phyloP scores from a whole-genome alignment of 2,329 filamentous ascomycete genomes.

The Biscogniauxia marginata region DNA sequence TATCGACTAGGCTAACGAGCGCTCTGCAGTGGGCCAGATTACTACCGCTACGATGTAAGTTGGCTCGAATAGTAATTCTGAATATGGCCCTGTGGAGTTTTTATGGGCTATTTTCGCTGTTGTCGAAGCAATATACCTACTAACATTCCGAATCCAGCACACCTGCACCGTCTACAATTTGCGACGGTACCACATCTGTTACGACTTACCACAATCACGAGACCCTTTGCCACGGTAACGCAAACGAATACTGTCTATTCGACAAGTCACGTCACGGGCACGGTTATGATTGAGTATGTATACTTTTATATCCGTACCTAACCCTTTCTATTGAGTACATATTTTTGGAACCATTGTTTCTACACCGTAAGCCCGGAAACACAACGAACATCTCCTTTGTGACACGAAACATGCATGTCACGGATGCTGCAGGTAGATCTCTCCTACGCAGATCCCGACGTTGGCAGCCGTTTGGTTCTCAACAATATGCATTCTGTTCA shows the following conservation, averaged over 20 bases:
- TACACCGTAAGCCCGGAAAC: too few relatives aligned
- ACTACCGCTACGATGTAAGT: slow-evolving; percentile 34
- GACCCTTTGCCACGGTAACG: slow-evolving; percentile 29
- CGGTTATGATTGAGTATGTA: slow-evolving; percentile 38
- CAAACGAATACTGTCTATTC: slow-evolving; percentile 36
- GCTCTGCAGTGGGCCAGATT: slow-evolving; percentile 28
- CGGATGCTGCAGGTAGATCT: too few relatives aligned
- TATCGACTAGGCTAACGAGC: slow-evolving; percentile 7
- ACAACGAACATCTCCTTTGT: too few relatives aligned
- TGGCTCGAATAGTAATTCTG: background rate
- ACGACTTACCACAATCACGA: slow-evolving; percentile 34
- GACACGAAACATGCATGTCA: too few relatives aligned
- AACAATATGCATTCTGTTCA: too few relatives aligned
- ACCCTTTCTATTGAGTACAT: too few relatives aligned
- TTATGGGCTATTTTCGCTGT: too few relatives aligned
- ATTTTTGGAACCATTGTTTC: too few relatives aligned
- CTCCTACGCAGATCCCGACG: too few relatives aligned
- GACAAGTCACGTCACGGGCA: slow-evolving; percentile 35
- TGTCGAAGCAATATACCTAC: too few relatives aligned
- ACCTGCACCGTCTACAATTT: slow-evolving; percentile 35
- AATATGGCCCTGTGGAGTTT: background rate
- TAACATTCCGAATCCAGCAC: slow-evolving; percentile 23
- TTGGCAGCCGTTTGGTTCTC: too few relatives aligned
- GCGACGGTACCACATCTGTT: slow-evolving; percentile 25
- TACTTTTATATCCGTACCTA: too few relatives aligned